Percentiles rank a stretch among this genome's conserved stretches.
Conservation (phyloP, 768 basidiomycete species). For the Hericium erinaceus region DNA sequence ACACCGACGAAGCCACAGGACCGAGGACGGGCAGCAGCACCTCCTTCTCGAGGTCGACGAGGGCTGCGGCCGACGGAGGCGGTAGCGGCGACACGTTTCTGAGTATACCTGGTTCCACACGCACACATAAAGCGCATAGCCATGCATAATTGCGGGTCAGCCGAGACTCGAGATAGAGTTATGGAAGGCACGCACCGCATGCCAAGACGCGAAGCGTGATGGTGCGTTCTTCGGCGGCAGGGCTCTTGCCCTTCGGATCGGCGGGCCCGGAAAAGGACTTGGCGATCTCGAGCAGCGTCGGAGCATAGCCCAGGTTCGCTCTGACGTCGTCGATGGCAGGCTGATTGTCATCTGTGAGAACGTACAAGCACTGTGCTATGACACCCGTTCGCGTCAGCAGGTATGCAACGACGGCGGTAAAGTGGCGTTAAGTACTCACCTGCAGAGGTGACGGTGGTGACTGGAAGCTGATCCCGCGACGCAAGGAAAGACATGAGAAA, state of each 20-base stretch:
- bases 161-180: neutral
- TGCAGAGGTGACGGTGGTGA: constrained; percentile 69
- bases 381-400: too few species aligned
- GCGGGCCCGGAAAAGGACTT: constrained; percentile 24
- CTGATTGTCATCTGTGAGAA: constrained; percentile 86
- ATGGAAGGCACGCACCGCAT: constrained; percentile 40
- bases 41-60: constrained; percentile 61
- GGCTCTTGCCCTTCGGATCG: constrained; percentile 28
- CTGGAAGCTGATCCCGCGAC: constrained; percentile 57
- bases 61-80: constrained; percentile 50
- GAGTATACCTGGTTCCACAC: constrained; percentile 46
- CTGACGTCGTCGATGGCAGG: constrained; percentile 60
- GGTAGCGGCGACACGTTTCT: constrained; percentile 72
- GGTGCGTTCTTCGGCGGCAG: constrained; percentile 40
- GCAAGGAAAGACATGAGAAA: constrained; percentile 88
- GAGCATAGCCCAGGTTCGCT: constrained; percentile 47
- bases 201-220: constrained; percentile 56
- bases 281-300: constrained; percentile 58
- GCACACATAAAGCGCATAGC: neutral
- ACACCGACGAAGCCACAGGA: constrained; percentile 53
- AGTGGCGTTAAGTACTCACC: constrained; percentile 33
- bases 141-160: neutral
- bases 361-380: constrained; percentile 85
- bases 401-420: neutral
- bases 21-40: constrained; percentile 62